Evolutionary conservation across 257 asterid genomes (phyloP).

Genomic region (Mentha longifolia): DNA sequence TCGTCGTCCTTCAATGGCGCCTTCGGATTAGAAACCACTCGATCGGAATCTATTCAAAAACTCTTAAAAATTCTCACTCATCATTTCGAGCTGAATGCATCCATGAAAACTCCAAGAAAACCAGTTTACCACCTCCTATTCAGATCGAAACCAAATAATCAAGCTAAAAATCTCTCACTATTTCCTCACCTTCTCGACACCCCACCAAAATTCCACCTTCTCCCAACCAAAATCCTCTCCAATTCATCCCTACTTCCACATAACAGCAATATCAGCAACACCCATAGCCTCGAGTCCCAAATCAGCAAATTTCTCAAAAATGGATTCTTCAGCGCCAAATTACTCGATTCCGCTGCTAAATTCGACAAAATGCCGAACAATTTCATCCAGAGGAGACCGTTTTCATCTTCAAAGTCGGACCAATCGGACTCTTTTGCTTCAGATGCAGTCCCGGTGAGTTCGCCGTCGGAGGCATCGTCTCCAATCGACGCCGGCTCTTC

Average conservation of each 20-base stretch:
- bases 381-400: slow-evolving; percentile 42
- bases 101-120: slow-evolving; percentile 55
- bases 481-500: slow-evolving; percentile 86
- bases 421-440: not conserved
- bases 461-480: slow-evolving; percentile 38
- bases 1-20: no score
- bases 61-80: no score
- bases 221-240: slow-evolving; percentile 35
- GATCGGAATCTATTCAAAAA: no score
- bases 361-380: slow-evolving; percentile 17
- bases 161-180: slow-evolving; percentile 7
- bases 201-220: slow-evolving; percentile 32
- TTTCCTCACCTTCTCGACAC: slow-evolving; percentile 20
- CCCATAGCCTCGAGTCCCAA: slow-evolving; percentile 36
- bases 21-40: no score
- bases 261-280: slow-evolving; percentile 23
- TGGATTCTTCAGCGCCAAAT: slow-evolving; percentile 38
- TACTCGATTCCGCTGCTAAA: slow-evolving; percentile 25
- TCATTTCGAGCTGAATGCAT: slow-evolving; percentile 16
- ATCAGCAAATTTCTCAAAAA: slow-evolving; percentile 9
- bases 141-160: slow-evolving; percentile 35
- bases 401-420: slow-evolving; percentile 48
- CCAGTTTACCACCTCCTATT: slow-evolving; percentile 34
- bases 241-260: slow-evolving; percentile 34
- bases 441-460: slow-evolving; percentile 8